Evolutionary conservation across 2,329 filamentous ascomycete species (phyloP), one percentile per base, ranked within the genome.

Genomic region (Fusarium brevicatenulatum): DNA sequence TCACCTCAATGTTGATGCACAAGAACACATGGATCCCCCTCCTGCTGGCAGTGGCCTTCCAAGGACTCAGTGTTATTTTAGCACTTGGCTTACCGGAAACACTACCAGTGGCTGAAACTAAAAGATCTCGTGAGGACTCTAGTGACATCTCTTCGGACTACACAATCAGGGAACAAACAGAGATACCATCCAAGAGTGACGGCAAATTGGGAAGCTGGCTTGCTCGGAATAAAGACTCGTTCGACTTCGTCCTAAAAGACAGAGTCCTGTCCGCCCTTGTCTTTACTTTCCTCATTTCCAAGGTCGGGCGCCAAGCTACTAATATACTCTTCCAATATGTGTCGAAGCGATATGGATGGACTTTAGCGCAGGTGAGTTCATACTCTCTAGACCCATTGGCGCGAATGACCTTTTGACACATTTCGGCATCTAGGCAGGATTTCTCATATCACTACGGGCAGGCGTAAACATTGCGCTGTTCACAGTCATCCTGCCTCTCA

Each of bases 291-390:
- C 57, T 54, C 3, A 60, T 60, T 18, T 60, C 57, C 7, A 60
- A 60, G 23, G 36, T 60, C 13, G 57, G 57, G 5, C 57, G 47
- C 10, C 57, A 60, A 25, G 47, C 57, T 54, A n/a, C 47, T 19
- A 60, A 60, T 12, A 54, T 54, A 8, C 47, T 60, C n/a, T 60
- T 60, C 36, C 57, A 60, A 54, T 60, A 60, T n/a, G 57, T 60
- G 12, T 60, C 57, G 28, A 54, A 60, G 25, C 57, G 57, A 42
- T 60, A 54, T 23, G 57, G 57, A 28, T 60, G 57, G 47, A 60
- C 57, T 39, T 32, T 60, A 15, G 46, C 46, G 7, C 57, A 54
- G 37, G 56, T 40, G 19, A 52, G 34, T 25, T 18, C 3, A 40
- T 40, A 19, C 32, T 30, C 8, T 21, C 44, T 32, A 9, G 5